phyloP scores from a whole-genome alignment of 2,329 filamentous ascomycete genomes.

The Calycina marina region DNA sequence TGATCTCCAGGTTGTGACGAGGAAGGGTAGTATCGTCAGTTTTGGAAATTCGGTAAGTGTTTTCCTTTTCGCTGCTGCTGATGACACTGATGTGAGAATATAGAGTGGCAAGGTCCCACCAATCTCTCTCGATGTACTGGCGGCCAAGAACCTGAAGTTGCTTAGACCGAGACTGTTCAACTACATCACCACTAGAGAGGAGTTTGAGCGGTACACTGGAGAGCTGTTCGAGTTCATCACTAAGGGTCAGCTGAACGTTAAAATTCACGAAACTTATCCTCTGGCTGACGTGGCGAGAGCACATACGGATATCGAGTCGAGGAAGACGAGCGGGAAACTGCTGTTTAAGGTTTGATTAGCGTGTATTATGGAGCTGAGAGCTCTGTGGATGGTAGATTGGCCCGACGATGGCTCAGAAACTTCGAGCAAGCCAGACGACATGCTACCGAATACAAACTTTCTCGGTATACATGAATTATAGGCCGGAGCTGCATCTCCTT shows the following conservation, averaged over 20 bases:
- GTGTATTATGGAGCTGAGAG: too few relatives aligned
- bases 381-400: too few relatives aligned
- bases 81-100: not conserved
- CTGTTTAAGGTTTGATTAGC: conserved; percentile 52
- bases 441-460: too few relatives aligned
- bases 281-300: conserved; percentile 58
- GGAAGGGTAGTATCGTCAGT: conserved; percentile 63
- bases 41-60: conserved; percentile 64
- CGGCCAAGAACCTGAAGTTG: conserved; percentile 63
- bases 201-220: conserved; percentile 52
- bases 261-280: conserved; percentile 64
- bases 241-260: conserved; percentile 54
- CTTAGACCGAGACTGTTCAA: conserved; percentile 57
- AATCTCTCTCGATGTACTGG: conserved; percentile 38
- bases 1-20: conserved; percentile 56
- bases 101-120: conserved; percentile 45
- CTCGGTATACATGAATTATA: too few relatives aligned
- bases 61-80: not conserved
- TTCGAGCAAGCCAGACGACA: too few relatives aligned
- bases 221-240: conserved; percentile 63
- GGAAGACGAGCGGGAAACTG: conserved; percentile 75
- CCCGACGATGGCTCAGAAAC: too few relatives aligned
- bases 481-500: too few relatives aligned
- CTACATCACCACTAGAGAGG: conserved; percentile 56
- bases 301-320: conserved; percentile 64